A percentile compares a stretch with the other conserved stretches of the same genome.
Evolutionary conservation across 202 grass and related monocot species (phyloP).

Genomic region (Cymbopogon flexuosus): DNA sequence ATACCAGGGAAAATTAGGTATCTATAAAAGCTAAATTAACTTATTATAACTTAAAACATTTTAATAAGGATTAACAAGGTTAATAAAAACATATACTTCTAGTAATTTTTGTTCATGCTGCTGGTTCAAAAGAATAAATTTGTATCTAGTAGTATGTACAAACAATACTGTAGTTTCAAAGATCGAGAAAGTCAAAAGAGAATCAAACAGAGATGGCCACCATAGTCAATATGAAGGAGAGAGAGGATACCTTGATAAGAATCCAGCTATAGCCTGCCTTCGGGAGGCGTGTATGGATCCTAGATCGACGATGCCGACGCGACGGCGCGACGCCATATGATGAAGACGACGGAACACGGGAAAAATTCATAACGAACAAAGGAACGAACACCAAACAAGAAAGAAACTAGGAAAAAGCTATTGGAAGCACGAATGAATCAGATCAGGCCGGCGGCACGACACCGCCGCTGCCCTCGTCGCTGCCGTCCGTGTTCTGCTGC

Average conservation of each 20-base stretch:
- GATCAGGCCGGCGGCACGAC: conserved; percentile 27
- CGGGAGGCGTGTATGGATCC: conserved; percentile 13
- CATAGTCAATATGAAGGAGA: neutral
- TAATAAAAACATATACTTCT: neutral
- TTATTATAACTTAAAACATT: neutral
- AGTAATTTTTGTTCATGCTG: neutral
- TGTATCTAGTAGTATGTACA: neutral
- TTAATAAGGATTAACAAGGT: neutral
- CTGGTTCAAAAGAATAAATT: neutral
- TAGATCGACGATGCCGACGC: neutral
- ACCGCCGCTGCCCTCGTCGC: conserved; percentile 57
- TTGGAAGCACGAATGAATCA: neutral
- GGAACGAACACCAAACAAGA: conserved; percentile 31
- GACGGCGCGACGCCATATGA: conserved; percentile 22
- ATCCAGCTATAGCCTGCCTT: conserved; percentile 35
- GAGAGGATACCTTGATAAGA: conserved; percentile 36
- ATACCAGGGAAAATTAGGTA: neutral
- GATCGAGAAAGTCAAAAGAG: neutral
- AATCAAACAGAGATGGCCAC: neutral
- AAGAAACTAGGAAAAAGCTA: neutral
- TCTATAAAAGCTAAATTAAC: neutral
- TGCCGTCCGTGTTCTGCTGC: conserved; percentile 49
- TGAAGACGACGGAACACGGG: conserved; percentile 17
- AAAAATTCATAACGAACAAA: conserved; percentile 35
- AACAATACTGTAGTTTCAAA: neutral